These are phyloP conservation scores for Chromosphaera perkinsii DNA, from an alignment of 208 protist species.

Conservation along the genomic window DNA sequence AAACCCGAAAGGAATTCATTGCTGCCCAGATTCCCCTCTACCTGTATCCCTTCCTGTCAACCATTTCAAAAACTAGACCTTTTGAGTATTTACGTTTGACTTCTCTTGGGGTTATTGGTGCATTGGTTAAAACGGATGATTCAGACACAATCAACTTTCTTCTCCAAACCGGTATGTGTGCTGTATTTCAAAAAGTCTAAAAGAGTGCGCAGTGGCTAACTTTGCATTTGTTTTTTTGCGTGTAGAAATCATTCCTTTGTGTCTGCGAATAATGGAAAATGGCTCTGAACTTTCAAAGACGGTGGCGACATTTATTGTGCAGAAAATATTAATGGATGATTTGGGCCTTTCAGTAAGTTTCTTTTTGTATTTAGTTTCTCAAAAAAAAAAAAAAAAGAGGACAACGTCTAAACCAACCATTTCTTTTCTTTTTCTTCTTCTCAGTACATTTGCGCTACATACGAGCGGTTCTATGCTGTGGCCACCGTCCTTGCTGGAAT, in stretches of 20 bases:
- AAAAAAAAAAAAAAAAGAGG: too few species aligned
- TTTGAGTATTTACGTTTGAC: conserved; percentile 95
- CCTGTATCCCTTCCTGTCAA: conserved; percentile 98
- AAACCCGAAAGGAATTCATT: conserved; percentile 72
- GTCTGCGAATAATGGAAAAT: conserved; percentile 96
- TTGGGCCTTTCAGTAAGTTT: conserved; percentile 90
- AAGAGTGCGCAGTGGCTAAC: too few species aligned
- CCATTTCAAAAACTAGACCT: conserved; percentile 72
- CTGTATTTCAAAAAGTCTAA: too few species aligned
- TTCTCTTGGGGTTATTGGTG: conserved; percentile 95
- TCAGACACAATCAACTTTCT: conserved; percentile 90
- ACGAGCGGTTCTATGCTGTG: conserved; percentile 79
- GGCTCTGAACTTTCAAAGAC: conserved; percentile 92
- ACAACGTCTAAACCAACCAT: too few species aligned
- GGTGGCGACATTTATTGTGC: conserved; percentile 96
- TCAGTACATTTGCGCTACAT: conserved; percentile 34
- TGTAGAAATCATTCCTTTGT: conserved; percentile 99
- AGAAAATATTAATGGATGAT: conserved; percentile 96
- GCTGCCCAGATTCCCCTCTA: conserved; percentile 95
- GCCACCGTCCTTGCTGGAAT: conserved; percentile 85
- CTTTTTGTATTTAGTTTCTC: too few species aligned
- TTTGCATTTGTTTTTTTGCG: too few species aligned
- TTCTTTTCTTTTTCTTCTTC: conserved; percentile 36
- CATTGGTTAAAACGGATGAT: conserved; percentile 85
- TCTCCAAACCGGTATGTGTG: conserved; percentile 88